phyloP scores from a whole-genome alignment of 768 basidiomycete species.

The Sistotremastrum suecicum region DNA sequence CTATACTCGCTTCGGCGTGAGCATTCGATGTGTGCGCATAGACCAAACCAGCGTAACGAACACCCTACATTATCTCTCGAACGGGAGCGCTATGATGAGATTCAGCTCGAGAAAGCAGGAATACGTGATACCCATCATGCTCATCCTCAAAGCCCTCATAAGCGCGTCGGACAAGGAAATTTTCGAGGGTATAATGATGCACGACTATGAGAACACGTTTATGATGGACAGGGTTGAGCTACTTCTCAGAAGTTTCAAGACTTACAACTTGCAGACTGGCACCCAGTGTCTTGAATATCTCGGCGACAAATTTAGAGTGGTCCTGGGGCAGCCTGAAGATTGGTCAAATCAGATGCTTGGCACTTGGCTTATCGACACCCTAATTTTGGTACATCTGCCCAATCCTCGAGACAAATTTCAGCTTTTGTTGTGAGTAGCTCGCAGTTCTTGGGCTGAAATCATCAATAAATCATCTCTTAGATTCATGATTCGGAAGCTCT shows the following conservation, averaged over 20 bases:
- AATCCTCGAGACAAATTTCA: slow-evolving; percentile 87
- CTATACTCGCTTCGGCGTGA: slow-evolving; percentile 88
- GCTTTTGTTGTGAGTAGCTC: slow-evolving; percentile 66
- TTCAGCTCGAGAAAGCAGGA: slow-evolving; percentile 98
- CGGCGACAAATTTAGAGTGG: slow-evolving; percentile 92
- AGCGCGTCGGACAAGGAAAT: slow-evolving; percentile 91
- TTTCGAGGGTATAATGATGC: slow-evolving; percentile 92
- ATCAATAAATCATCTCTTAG: slow-evolving; percentile 26
- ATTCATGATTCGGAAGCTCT: slow-evolving; percentile 96
- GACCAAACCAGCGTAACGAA: slow-evolving; percentile 93
- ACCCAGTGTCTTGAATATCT: slow-evolving; percentile 89
- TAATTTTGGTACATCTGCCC: slow-evolving; percentile 83
- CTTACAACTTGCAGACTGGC: slow-evolving; percentile 75
- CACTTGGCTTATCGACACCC: slow-evolving; percentile 64
- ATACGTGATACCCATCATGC: slow-evolving; percentile 95
- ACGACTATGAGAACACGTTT: slow-evolving; percentile 94
- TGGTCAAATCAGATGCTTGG: slow-evolving; percentile 79
- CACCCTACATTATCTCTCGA: slow-evolving; percentile 92
- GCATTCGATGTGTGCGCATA: slow-evolving; percentile 86
- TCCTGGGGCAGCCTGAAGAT: slow-evolving; percentile 83
- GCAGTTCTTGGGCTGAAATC: background rate
- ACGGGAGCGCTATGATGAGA: slow-evolving; percentile 91
- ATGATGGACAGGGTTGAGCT: slow-evolving; percentile 94
- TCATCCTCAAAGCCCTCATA: slow-evolving; percentile 86
- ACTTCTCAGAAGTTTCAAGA: slow-evolving; percentile 88